A percentile compares a stretch with the other conserved stretches of the same genome.
These are phyloP conservation scores for Fraxinus latifolia DNA, from an alignment of 305 asterid genomes.

Conservation along the genomic window DNA sequence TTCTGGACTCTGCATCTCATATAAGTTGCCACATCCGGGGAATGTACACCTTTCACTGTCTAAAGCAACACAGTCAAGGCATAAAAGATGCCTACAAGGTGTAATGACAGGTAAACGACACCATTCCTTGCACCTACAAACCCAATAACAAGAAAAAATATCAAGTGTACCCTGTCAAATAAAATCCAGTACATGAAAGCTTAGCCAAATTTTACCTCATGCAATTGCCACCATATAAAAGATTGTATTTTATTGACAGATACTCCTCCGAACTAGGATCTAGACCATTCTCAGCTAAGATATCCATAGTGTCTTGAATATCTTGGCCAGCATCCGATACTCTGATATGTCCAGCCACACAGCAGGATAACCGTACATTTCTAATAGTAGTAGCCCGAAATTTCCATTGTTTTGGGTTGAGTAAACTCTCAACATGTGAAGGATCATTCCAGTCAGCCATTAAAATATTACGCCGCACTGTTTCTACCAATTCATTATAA, in stretches of 20 bases:
- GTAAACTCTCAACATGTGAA: conserved; percentile 95
- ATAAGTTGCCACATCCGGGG: conserved; percentile 71
- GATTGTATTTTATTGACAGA: conserved; percentile 51
- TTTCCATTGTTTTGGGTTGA: conserved; percentile 95
- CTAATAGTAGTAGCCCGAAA: conserved; percentile 73
- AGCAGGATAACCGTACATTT: conserved; percentile 91
- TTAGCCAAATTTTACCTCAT: conserved; percentile 53
- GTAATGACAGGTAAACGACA: conserved; percentile 91
- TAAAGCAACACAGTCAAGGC: conserved; percentile 90
- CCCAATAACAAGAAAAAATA: conserved; percentile 26
- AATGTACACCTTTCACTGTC: conserved; percentile 78
- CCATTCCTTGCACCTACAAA: conserved; percentile 78
- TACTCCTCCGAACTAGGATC: conserved; percentile 68
- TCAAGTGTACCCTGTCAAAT: conserved; percentile 20
- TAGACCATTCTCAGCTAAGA: conserved; percentile 60
- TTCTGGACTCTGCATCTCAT: conserved; percentile 97
- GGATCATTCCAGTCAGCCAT: conserved; percentile 98
- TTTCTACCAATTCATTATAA: conserved; percentile 93
- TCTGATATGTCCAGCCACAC: conserved; percentile 92
- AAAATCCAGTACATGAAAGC: conserved; percentile 25
- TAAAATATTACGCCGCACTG: conserved; percentile 79
- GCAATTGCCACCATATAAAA: conserved; percentile 73
- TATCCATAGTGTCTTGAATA: conserved; percentile 97
- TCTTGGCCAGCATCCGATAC: conserved; percentile 88
- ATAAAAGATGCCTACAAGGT: conserved; percentile 90